Conservation (phyloP, 345 rosid species). For the Arabis alpina region DNA sequence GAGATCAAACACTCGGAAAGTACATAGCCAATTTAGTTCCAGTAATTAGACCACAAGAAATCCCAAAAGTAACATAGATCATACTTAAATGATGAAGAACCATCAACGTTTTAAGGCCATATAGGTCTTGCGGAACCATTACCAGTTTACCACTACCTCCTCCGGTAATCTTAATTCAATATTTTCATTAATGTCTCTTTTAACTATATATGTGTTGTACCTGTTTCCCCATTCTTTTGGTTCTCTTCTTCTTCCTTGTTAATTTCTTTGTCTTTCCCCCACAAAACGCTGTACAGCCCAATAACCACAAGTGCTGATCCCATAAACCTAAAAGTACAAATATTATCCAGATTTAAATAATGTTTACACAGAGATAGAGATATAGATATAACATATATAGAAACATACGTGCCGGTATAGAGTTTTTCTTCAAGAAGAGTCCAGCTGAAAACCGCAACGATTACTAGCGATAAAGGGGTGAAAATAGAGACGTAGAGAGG, state of each 20-base stretch:
- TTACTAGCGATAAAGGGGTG: conserved; percentile 73
- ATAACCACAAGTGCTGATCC: conserved; percentile 74
- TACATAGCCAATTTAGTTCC: conserved; percentile 16
- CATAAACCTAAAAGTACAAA: conserved; percentile 47
- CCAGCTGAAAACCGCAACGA: conserved; percentile 82
- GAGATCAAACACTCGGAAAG: conserved; percentile 18
- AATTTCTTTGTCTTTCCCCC: conserved; percentile 84
- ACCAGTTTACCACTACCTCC: conserved; percentile 15
- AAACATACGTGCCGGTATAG: conserved; percentile 73
- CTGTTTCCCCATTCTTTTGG: conserved; percentile 20
- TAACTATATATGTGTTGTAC: background rate
- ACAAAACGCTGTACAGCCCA: conserved; percentile 79
- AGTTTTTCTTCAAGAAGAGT: conserved; percentile 79
- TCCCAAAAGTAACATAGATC: background rate
- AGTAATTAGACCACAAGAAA: conserved; percentile 25
- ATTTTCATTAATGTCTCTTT: conserved; percentile 32
- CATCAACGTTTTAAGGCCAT: conserved; percentile 22
- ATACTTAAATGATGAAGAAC: background rate
- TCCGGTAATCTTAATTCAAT: conserved; percentile 37
- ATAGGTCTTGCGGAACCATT: conserved; percentile 19
- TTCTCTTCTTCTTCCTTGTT: conserved; percentile 27
- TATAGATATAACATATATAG: background rate
- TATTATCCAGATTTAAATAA: background rate
- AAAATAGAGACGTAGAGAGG: conserved; percentile 89
- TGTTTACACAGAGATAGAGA: background rate